Conservation (phyloP, 179 eudicot genomes). For the Beta macrorhiza region DNA sequence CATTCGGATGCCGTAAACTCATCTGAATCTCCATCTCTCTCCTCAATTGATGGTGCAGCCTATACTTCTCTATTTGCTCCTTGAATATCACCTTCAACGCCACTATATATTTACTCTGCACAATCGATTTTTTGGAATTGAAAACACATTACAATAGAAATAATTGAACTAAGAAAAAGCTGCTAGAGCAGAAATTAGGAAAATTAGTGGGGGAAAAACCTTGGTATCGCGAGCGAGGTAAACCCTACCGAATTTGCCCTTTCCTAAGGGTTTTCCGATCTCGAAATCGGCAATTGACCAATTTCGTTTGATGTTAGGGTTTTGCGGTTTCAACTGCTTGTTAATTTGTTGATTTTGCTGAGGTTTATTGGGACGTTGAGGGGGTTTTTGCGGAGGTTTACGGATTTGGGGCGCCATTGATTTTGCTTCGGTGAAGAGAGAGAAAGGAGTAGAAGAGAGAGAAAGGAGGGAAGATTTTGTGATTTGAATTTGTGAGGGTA, state of each 20-base stretch:
- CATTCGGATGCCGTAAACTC: constrained; percentile 75
- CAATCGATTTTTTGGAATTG: constrained; percentile 12
- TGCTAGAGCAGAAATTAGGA: background rate
- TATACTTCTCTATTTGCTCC: constrained; percentile 78
- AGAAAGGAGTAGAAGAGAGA: background rate
- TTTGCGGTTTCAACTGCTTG: constrained; percentile 1
- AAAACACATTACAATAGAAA: background rate
- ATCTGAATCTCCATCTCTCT: constrained; percentile 92
- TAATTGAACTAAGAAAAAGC: background rate
- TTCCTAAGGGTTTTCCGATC: constrained; percentile 86
- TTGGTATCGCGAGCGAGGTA: constrained; percentile 83
- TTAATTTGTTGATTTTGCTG: constrained; percentile 3
- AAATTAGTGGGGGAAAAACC: constrained; percentile 35
- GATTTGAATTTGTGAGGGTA: constrained; percentile 1
- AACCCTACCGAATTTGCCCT: constrained; percentile 89
- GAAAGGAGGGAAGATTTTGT: background rate
- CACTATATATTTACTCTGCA: constrained; percentile 72
- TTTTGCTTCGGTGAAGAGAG: background rate
- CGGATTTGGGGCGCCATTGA: constrained; percentile 32
- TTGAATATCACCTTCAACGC: constrained; percentile 92
- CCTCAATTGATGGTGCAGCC: constrained; percentile 64
- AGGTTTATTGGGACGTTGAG: constrained; percentile 9
- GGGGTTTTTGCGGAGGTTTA: constrained; percentile 26
- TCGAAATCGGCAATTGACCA: constrained; percentile 78
- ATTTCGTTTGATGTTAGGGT: constrained; percentile 32